These are phyloP conservation scores for Neostapfia colusana DNA, from an alignment of 176 grass and related monocot species.

Conservation along the genomic window DNA sequence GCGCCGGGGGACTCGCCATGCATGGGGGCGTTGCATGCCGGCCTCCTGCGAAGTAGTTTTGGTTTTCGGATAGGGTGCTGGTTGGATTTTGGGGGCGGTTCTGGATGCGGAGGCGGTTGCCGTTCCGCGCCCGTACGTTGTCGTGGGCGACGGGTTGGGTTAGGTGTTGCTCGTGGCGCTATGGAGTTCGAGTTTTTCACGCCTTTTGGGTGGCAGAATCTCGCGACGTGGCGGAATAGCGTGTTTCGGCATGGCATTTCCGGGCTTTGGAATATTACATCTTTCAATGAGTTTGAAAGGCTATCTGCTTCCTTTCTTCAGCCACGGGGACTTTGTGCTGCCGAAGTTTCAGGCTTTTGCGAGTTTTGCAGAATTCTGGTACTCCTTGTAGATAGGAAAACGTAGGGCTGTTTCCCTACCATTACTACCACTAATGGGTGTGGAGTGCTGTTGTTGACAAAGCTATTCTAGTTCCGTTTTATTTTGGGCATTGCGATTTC, in stretches of 20 bases:
- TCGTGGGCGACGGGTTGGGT: slow-evolving; percentile 11
- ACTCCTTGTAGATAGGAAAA: slow-evolving; percentile 13
- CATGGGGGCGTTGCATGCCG: slow-evolving; percentile 1
- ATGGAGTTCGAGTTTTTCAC: slow-evolving; percentile 37
- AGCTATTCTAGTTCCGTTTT: slow-evolving; percentile 6
- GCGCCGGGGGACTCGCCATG: slow-evolving; percentile 14
- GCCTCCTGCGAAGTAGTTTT: neutral
- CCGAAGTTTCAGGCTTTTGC: neutral
- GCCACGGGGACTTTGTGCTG: neutral
- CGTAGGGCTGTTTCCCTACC: slow-evolving; percentile 11
- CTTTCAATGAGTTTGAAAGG: neutral
- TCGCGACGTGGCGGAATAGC: slow-evolving; percentile 35
- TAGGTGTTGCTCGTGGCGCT: slow-evolving; percentile 17
- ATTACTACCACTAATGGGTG: neutral
- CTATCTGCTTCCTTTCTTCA: slow-evolving; percentile 30
- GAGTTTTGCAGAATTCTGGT: neutral
- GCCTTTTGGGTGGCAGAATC: slow-evolving; percentile 46
- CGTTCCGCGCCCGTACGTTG: slow-evolving; percentile 14
- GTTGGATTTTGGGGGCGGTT: slow-evolving; percentile 19
- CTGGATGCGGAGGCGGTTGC: slow-evolving; percentile 22
- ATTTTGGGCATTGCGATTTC: neutral
- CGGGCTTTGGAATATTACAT: slow-evolving; percentile 25
- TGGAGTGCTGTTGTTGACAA: slow-evolving; percentile 13
- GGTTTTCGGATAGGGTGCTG: slow-evolving; percentile 20
- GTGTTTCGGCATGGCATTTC: slow-evolving; percentile 24